Base-by-base conservation (phyloP, 192 early-diverging fungal genomes). In the Coemansia sp. region DNA sequence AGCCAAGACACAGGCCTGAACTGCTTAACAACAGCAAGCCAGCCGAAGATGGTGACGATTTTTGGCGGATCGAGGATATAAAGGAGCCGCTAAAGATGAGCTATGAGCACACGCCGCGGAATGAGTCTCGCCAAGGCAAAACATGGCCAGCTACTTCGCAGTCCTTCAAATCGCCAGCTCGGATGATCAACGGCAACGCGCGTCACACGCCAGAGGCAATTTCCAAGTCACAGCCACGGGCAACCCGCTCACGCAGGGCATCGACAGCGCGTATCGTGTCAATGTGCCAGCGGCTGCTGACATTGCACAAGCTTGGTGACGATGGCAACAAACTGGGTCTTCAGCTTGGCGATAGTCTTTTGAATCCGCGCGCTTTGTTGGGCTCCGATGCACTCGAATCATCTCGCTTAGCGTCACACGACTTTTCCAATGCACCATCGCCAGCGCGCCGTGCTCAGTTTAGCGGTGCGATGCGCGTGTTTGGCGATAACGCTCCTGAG, bases 391-490 rank as follows among this genome's bases (percentile, higher is more conserved):
- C 43, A 40, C 40, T 31, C 4, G 40, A n/a, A 11, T 8, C 68
- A 36, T 43, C 68, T 34, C 11, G 24, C 27, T 33, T 43, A 15
- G 29, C 36, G 43, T 24, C 68, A 18, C 57, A 43, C 55, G 58
- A 24, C 0, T 33, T 44, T 11, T 75, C 75, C 3, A 52, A 49
- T 50, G 57, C 16, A 24, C 73, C 81, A 15, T 60, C 76, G 22
- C 81, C 81, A 20, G 44, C 60, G 11, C 76, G 73, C 18, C 72
- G 72, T 33, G 70, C 81, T 11, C 60, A 73, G 40, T 73, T 83
- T 65, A 78, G 81, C 64, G 81, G 81, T 22, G 40, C 81, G 5
- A 83, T 83, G 73, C 81, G 81, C 3, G 81, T 78, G 68, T 74
- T 74, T 58, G 81, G 81, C 47, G 76, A 75, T 24, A 39, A 69